A percentile compares a stretch with the other conserved stretches of the same genome.
Conservation (phyloP, 208 protist species). For the Crithidia acanthocephali region DNA sequence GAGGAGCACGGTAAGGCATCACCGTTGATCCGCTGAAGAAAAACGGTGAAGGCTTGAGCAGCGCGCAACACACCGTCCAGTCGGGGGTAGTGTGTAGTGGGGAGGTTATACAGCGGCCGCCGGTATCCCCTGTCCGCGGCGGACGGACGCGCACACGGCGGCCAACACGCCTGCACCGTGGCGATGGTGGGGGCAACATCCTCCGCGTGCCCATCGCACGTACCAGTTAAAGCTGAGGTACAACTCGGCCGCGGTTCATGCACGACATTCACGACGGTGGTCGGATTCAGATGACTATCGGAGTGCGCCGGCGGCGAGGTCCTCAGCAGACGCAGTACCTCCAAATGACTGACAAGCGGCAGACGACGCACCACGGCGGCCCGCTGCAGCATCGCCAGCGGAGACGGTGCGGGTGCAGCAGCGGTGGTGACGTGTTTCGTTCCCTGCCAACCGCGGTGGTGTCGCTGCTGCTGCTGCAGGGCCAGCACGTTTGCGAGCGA, state of each 20-base stretch:
- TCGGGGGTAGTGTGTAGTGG: conserved; percentile 24
- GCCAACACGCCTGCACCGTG: conserved; percentile 15
- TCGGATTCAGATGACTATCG: neutral
- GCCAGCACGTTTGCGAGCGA: conserved; percentile 9
- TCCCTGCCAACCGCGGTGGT: neutral
- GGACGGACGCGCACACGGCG: conserved; percentile 6
- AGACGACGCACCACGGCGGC: neutral
- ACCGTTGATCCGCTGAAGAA: conserved; percentile 27
- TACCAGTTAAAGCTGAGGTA: neutral
- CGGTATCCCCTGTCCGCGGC: conserved; percentile 24
- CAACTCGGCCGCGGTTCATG: conserved; percentile 14
- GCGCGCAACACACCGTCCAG: conserved; percentile 28
- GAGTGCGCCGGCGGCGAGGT: neutral
- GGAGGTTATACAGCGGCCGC: conserved; percentile 40
- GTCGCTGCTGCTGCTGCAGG: conserved; percentile 8
- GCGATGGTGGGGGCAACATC: conserved; percentile 1
- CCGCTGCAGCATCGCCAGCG: conserved; percentile 2
- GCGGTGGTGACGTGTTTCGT: neutral
- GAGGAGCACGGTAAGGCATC: neutral
- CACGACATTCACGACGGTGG: conserved; percentile 1
- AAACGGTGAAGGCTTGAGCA: conserved; percentile 33
- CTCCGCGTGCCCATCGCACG: neutral
- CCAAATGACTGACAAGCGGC: conserved; percentile 18
- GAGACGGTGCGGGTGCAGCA: neutral
- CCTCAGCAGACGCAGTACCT: conserved; percentile 26